A percentile compares a stretch with the other conserved stretches of the same genome.
These are phyloP conservation scores for Globisporangium carolinianum DNA, from an alignment of 352 stramenopile species.

Conservation along the genomic window DNA sequence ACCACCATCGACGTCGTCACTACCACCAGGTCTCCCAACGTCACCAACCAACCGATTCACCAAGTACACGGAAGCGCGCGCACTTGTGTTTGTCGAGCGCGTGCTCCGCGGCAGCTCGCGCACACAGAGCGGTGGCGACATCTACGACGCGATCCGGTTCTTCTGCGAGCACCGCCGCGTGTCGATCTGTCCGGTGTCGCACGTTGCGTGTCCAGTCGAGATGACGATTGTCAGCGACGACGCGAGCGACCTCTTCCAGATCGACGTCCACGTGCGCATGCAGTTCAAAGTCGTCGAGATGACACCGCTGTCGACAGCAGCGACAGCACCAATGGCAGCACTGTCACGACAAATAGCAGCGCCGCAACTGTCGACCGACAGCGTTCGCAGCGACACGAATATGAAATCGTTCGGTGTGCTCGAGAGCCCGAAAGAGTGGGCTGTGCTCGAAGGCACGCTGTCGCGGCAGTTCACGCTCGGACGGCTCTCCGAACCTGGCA, in stretches of 20 bases:
- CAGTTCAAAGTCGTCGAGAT: constrained; percentile 69
- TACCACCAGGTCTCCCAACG: constrained; percentile 4
- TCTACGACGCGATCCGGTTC: constrained; percentile 77
- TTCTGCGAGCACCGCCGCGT: constrained; percentile 54
- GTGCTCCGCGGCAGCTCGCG: constrained; percentile 58
- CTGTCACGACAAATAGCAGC: not conserved
- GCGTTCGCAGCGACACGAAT: not conserved
- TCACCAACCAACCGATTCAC: constrained; percentile 29
- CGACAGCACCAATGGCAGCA: not conserved
- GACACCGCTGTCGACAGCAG: constrained; percentile 14
- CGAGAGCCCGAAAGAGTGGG: constrained; percentile 37
- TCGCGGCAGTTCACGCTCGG: constrained; percentile 51
- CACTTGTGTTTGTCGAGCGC: constrained; percentile 63
- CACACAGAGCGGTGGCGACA: constrained; percentile 72
- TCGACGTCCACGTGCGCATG: constrained; percentile 64
- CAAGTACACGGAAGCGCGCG: constrained; percentile 39
- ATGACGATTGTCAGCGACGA: constrained; percentile 31
- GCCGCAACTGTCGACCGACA: not conserved
- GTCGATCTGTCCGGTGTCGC: constrained; percentile 61
- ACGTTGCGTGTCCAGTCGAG: constrained; percentile 51
- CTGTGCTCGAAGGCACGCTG: constrained; percentile 47
- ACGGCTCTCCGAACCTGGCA: constrained; percentile 37
- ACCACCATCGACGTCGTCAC: not conserved
- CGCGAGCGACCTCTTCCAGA: constrained; percentile 22
- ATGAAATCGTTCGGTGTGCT: not conserved